Base-by-base conservation (phyloP, 2,329 filamentous ascomycete genomes). In the Knoxdaviesia proteae region DNA sequence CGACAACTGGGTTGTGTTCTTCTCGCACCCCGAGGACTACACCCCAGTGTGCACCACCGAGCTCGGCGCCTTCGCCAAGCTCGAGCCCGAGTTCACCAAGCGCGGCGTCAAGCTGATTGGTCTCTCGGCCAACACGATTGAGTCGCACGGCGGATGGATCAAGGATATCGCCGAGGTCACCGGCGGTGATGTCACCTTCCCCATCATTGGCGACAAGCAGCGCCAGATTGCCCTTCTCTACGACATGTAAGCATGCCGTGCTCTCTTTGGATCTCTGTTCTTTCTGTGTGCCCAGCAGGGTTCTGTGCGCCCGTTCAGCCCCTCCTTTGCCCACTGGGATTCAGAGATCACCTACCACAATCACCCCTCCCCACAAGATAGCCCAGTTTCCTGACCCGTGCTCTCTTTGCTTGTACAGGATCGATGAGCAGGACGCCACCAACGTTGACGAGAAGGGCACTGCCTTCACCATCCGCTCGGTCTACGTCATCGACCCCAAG, bases 1-100 rank as follows among this genome's bases (percentile, higher is more conserved):
- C 55, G 68, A 80, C 66, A 78, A 71, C 54, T 88, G 83, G 83
- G 75, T 79, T 46, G 73, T 90, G 49, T 68, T 90, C 52, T 88
- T 90, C 69, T 84, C 79, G 33, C 83, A 88, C 65, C 83, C 83
- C 3, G 80, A 79, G 60, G 87, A 94, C 63, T 94, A 83, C 69
- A 94, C 87, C 2, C 87, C 87, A 43, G 87, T 94, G 46, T 94
- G 87, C 71, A 94, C 87, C 49, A 94, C 86, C 43, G 87, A 94
- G 67, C 79, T 94, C 48, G 87, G 86, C 48, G 86, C 86, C 46
- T 92, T 94, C 54, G 82, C 86, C 52, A 90, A 87, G 64, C 71
- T 94, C 49, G 77, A 84, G 66, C 74, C 77, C 53, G 84, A 94
- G 62, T 94, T 94, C 63, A 71, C 76, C 55, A 84, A 82, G 68